Conservation (phyloP, 768 basidiomycete genomes). For the Thelephora ganbajun region DNA sequence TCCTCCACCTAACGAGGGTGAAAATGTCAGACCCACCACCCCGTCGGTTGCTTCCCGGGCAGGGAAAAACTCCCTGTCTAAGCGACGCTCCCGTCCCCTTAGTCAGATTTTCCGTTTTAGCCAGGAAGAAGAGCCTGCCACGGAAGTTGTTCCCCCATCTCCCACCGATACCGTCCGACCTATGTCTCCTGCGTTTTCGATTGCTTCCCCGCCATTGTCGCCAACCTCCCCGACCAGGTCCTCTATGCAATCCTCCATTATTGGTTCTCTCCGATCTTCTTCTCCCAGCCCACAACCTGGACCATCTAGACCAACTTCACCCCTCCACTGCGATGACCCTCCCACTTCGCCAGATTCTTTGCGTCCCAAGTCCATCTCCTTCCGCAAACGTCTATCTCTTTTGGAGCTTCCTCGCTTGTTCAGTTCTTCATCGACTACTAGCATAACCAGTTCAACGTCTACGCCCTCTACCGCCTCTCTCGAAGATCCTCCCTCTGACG, state of each 20-base stretch:
- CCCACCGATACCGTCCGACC: slow-evolving; percentile 6
- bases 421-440: slow-evolving; percentile 3
- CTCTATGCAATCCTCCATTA: neutral
- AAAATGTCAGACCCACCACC: no score
- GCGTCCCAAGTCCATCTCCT: slow-evolving; percentile 14
- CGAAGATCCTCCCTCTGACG: slow-evolving; percentile 2
- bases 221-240: neutral
- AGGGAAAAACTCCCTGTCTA: neutral
- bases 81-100: neutral
- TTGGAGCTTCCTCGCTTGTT: slow-evolving; percentile 21
- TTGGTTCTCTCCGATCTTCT: neutral
- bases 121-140: neutral
- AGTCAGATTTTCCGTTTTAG: neutral
- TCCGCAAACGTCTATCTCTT: slow-evolving; percentile 19
- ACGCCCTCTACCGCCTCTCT: slow-evolving; percentile 2
- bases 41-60: neutral
- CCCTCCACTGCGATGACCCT: neutral
- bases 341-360: neutral
- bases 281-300: neutral
- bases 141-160: slow-evolving; percentile 1
- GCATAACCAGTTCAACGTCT: slow-evolving; percentile 3
- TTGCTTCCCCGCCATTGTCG: slow-evolving; percentile 3
- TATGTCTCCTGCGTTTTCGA: slow-evolving; percentile 3
- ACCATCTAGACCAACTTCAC: neutral
- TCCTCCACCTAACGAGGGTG: slow-evolving; percentile 3